phyloP scores from a whole-genome alignment of 2,329 filamentous ascomycete species.

The Diaporthe australafricana region DNA sequence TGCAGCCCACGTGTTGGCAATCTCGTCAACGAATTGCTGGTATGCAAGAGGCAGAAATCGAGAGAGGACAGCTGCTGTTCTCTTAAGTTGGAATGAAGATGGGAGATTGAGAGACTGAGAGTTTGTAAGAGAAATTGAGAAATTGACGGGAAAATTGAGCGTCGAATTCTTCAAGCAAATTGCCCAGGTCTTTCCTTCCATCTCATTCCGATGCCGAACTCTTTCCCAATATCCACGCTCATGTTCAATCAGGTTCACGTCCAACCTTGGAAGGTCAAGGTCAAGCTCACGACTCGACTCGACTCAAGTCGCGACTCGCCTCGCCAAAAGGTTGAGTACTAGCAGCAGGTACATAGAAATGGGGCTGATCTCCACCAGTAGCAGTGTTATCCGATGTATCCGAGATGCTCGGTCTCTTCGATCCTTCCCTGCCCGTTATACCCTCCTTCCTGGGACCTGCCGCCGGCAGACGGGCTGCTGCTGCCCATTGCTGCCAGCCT shows the following conservation, averaged over 20 bases:
- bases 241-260: neutral
- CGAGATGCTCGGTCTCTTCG: neutral
- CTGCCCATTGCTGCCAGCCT: neutral
- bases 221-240: neutral
- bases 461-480: neutral
- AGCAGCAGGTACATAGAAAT: neutral
- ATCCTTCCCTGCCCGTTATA: slow-evolving; percentile 23
- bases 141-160: neutral
- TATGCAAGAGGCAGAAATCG: neutral
- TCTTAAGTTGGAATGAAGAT: slow-evolving; percentile 16
- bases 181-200: neutral
- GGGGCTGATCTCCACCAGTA: neutral
- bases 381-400: neutral
- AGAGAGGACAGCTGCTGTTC: neutral
- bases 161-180: neutral
- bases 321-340: neutral
- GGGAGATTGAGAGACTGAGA: neutral
- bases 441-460: slow-evolving; percentile 24
- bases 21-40: neutral
- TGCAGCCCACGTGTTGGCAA: slow-evolving; percentile 34
- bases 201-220: neutral
- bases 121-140: neutral
- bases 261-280: neutral
- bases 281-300: neutral
- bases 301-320: neutral